A percentile compares a stretch with the other conserved stretches of the same genome.
phyloP scores from a whole-genome alignment of 1,139 yeast genomes.

The Taphrina flavorubra region DNA sequence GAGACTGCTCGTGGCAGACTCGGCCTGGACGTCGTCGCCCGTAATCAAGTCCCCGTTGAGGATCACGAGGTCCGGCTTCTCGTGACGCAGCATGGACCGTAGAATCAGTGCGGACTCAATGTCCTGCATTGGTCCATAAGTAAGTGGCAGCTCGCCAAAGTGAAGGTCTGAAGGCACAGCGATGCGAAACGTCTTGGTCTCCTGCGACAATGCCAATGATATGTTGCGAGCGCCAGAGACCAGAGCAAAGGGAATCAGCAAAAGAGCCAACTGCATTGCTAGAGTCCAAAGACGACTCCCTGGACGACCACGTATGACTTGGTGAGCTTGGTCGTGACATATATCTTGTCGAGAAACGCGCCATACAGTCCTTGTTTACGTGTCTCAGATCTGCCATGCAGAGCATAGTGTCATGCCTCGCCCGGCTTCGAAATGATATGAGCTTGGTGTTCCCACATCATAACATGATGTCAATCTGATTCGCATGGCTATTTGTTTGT shows the following conservation, averaged over 20 bases:
- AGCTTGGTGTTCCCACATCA: not conserved
- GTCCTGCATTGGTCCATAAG: slow-evolving; percentile 18
- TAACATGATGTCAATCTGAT: not conserved
- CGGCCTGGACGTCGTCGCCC: slow-evolving; percentile 22
- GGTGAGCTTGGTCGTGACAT: not conserved
- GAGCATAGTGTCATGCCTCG: no score
- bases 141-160: slow-evolving; percentile 10
- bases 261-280: slow-evolving; percentile 8
- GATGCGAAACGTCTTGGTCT: slow-evolving; percentile 1
- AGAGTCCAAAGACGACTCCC: no score
- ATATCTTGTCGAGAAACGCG: not conserved
- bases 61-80: slow-evolving; percentile 8
- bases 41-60: slow-evolving; percentile 13
- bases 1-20: slow-evolving; percentile 7
- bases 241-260: not conserved
- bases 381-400: not conserved
- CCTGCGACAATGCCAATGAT: no score
- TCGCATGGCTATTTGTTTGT: not conserved
- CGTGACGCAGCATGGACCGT: slow-evolving; percentile 9
- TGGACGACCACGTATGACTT: not conserved
- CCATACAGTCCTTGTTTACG: not conserved
- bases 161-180: slow-evolving; percentile 15
- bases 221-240: not conserved
- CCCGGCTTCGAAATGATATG: no score
- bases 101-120: not conserved